Conservation (phyloP, 2,329 filamentous ascomycete species). For the Alternaria sp. region DNA sequence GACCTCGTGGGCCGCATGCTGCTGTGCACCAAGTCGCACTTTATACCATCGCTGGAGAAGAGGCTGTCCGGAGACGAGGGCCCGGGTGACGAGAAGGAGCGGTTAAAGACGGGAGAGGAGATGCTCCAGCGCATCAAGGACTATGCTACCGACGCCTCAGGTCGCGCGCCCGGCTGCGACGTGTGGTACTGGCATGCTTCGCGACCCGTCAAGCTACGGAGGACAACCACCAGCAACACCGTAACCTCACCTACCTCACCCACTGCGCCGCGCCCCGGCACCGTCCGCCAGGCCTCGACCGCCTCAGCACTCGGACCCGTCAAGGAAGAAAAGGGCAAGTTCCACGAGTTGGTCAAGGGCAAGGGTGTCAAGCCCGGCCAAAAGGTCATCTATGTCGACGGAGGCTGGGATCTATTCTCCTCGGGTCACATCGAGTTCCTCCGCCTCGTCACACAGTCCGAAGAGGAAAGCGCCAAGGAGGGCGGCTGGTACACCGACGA, state of each 20-base stretch:
- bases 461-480: slow-evolving; percentile 70
- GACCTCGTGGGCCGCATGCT: slow-evolving; percentile 98
- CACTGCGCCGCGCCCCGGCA: slow-evolving; percentile 23
- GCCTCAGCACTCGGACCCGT: slow-evolving; percentile 47
- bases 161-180: slow-evolving; percentile 76
- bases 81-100: slow-evolving; percentile 71
- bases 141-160: slow-evolving; percentile 87
- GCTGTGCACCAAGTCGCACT: slow-evolving; percentile 91
- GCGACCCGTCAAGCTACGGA: slow-evolving; percentile 46
- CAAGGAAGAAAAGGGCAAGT: slow-evolving; percentile 67
- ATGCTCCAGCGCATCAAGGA: slow-evolving; percentile 80
- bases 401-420: slow-evolving; percentile 95
- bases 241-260: slow-evolving; percentile 4
- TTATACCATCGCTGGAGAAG: slow-evolving; percentile 79
- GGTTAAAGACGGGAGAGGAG: slow-evolving; percentile 65
- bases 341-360: slow-evolving; percentile 72
- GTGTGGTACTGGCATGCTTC: slow-evolving; percentile 83
- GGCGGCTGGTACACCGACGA: slow-evolving; percentile 77
- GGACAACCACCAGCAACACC: slow-evolving; percentile 39
- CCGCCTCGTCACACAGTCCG: slow-evolving; percentile 73
- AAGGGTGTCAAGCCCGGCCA: slow-evolving; percentile 77
- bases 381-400: slow-evolving; percentile 91
- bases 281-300: slow-evolving; percentile 39
- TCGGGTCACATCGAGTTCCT: slow-evolving; percentile 97
- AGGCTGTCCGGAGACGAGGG: slow-evolving; percentile 75